Conservation (phyloP, 331 rosid species). For the Pyracantha coccinea region DNA sequence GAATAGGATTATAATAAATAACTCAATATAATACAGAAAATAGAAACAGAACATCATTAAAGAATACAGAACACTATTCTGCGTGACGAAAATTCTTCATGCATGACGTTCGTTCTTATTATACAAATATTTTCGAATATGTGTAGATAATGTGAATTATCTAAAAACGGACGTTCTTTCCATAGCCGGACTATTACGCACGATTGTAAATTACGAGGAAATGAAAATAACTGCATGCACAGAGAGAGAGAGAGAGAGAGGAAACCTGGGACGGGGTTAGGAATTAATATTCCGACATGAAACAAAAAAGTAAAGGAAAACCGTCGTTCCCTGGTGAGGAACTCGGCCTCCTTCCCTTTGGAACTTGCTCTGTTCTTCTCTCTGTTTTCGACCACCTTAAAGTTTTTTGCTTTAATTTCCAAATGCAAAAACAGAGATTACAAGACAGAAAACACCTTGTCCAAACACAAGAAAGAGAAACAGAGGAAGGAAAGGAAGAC, state of each 20-base stretch:
- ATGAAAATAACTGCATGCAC: background rate
- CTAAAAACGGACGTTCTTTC: too few relatives aligned
- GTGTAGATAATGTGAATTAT: background rate
- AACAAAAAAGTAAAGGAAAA: background rate
- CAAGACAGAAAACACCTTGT: background rate
- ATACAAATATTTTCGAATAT: background rate
- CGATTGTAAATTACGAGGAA: background rate
- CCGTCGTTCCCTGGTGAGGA: constrained; percentile 30
- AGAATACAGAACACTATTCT: background rate
- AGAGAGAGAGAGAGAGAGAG: background rate
- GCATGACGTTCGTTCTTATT: background rate
- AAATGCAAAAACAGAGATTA: background rate
- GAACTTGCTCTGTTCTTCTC: background rate
- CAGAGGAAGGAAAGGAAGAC: background rate
- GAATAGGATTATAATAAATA: too few relatives aligned
- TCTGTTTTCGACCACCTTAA: background rate
- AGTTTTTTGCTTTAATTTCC: background rate
- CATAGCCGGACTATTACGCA: background rate
- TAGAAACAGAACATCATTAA: background rate
- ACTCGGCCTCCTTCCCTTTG: constrained; percentile 18
- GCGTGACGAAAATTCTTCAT: too few relatives aligned
- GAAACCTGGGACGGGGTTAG: background rate
- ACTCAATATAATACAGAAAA: too few relatives aligned
- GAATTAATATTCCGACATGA: background rate
- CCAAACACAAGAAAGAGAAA: background rate